phyloP scores from a whole-genome alignment of 208 protist genomes.

The Tritrichomonas foetus region DNA sequence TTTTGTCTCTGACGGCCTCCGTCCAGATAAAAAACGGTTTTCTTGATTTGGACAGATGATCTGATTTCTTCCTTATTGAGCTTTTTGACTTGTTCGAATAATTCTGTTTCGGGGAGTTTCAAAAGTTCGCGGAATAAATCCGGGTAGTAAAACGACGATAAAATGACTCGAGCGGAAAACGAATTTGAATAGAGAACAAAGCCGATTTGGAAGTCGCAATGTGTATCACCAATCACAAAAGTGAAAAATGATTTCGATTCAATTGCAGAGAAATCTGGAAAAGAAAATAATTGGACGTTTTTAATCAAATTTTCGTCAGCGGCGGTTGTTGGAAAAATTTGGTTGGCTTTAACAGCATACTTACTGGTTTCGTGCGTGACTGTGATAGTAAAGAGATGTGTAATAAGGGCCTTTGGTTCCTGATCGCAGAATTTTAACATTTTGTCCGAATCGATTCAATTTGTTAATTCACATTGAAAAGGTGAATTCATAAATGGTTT shows the following conservation, averaged over 20 bases:
- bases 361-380: neutral
- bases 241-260: neutral
- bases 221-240: slow-evolving; percentile 19
- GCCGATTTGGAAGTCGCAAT: neutral
- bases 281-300: neutral
- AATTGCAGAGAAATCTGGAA: neutral
- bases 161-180: neutral
- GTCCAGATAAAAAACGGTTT: neutral
- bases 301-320: neutral
- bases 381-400: neutral
- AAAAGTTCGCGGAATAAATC: neutral
- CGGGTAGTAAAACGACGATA: neutral
- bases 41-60: neutral
- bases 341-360: neutral
- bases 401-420: neutral
- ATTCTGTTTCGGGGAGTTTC: neutral
- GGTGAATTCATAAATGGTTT: too few relatives aligned
- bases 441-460: neutral
- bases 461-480: too few relatives aligned
- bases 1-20: neutral
- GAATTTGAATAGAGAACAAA: neutral
- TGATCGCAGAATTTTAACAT: neutral
- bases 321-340: neutral
- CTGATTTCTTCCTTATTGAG: neutral
- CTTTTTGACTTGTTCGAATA: neutral